phyloP scores from a whole-genome alignment of 2,329 filamentous ascomycete species.

The Graphium sp. region DNA sequence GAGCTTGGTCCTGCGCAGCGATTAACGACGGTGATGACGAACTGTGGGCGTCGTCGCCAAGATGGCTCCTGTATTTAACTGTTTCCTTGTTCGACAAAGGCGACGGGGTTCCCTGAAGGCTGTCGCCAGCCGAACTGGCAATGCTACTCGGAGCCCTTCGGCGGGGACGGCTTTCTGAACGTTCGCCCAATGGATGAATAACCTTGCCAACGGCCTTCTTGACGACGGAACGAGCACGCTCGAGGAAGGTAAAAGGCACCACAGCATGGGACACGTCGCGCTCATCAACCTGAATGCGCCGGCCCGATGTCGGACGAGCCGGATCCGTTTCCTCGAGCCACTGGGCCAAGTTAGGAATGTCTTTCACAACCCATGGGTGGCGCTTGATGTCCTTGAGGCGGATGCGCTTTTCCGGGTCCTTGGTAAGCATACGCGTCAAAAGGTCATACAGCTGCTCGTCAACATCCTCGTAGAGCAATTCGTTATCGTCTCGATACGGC shows the following conservation, averaged over 20 bases:
- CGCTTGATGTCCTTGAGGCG: conserved; percentile 83
- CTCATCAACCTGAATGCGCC: conserved; percentile 82
- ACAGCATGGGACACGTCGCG: conserved; percentile 83
- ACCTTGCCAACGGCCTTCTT: conserved; percentile 50
- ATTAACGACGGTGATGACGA: too few species aligned
- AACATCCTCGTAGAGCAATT: conserved; percentile 72
- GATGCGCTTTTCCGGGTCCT: conserved; percentile 80
- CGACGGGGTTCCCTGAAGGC: too few species aligned
- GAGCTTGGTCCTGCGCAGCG: too few species aligned
- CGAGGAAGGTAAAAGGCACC: conserved; percentile 72
- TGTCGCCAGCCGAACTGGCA: conserved; percentile 46
- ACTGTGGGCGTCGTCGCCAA: too few species aligned
- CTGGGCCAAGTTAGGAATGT: conserved; percentile 52
- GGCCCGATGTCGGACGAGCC: conserved; percentile 56
- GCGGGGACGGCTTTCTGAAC: conserved; percentile 34
- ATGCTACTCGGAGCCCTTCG: conserved; percentile 43
- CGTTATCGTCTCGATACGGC: conserved; percentile 60
- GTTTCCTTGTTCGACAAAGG: too few species aligned
- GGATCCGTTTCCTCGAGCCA: conserved; percentile 97
- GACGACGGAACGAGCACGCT: conserved; percentile 66
- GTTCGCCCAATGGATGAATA: conserved; percentile 41
- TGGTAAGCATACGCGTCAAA: conserved; percentile 62
- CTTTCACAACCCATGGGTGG: conserved; percentile 78
- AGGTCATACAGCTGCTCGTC: conserved; percentile 68
- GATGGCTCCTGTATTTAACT: too few species aligned